Conservation (phyloP, 345 rosid genomes). For the Pistacia vera region DNA sequence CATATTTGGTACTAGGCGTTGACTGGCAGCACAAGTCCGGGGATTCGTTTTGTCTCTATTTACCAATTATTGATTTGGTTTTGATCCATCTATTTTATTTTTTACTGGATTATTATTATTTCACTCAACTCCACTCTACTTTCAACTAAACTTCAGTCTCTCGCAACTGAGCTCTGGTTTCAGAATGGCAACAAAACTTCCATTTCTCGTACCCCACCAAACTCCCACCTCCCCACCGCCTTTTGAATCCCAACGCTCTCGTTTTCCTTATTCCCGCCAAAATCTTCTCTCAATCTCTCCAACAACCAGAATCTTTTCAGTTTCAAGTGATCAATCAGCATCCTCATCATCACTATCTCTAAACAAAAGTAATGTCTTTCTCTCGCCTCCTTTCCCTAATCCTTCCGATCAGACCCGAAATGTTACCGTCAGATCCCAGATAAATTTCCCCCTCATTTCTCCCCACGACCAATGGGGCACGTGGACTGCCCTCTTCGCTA, state of each 20-base stretch:
- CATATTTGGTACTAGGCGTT: too few species aligned
- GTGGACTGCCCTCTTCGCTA: conserved; percentile 82
- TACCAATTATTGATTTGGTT: too few species aligned
- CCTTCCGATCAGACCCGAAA: conserved; percentile 28
- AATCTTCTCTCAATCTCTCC: too few species aligned
- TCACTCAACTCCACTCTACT: neutral
- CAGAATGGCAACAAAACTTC: conserved; percentile 44
- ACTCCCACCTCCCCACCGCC: conserved; percentile 19
- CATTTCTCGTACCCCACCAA: conserved; percentile 14
- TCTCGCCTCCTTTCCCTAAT: conserved; percentile 25
- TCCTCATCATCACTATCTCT: conserved; percentile 17
- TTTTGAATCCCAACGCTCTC: conserved; percentile 18
- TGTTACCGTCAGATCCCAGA: conserved; percentile 52
- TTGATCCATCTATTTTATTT: too few species aligned
- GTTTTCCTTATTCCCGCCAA: conserved; percentile 25
- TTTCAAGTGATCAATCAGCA: neutral
- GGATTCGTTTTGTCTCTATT: too few species aligned
- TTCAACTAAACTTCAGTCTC: neutral
- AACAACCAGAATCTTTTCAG: conserved; percentile 7
- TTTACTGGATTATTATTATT: too few species aligned
- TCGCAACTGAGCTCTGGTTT: neutral
- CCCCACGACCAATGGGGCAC: conserved; percentile 80
- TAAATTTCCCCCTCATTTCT: conserved; percentile 63
- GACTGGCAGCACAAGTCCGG: too few species aligned
- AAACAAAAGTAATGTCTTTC: conserved; percentile 28